Evolutionary conservation across 495 filamentous ascomycete genomes (phyloP), one percentile per base, ranked within the genome.

Genomic region (Evansstolkia leycettana): DNA sequence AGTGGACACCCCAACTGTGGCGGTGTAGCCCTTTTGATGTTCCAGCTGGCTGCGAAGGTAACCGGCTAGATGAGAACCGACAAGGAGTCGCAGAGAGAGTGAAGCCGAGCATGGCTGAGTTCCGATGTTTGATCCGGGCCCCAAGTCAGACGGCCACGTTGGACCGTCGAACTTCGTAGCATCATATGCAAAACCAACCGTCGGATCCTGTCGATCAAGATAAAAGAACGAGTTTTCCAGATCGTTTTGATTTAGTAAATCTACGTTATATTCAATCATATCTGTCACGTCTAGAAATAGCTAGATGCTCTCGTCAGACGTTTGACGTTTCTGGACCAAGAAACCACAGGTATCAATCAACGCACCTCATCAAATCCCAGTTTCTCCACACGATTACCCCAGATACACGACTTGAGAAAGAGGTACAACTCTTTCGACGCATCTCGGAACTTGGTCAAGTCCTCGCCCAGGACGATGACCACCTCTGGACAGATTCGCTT

Each of bases 1-100:
- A 3, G 84, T 93, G 2, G 85, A 77, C 2, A 94, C 76, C 7
- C 89, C 89, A n/a, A 82, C 85, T 0, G 86, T 83, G 25, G 77
- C 76, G 5, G 85, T 90, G 55, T 86, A 93, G 3, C 84, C 84
- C 44, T 77, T 79, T n/a, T 82, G 64, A 28, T 78, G 61, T 35
- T 90, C 82, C 6, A 96, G 66, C 40, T 69, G 69, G 18, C 67
- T 52, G 15, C 88, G 75, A 13, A 96, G 57, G 52, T 85, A 69
- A 7, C 62, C 55, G 2, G 83, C 81, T 24, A 96, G 59, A 54
- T 94, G 84, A 11, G 82, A 82, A 1, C 71, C 82, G 14, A 88
- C 51, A 9, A 77, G 52, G 16, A 88, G 65, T 18, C 75, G 72
- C 25, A 65, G 60, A 26, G 61, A 55, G 1, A 77, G 56, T 10